Evolutionary conservation across 805 yeast species (phyloP).

Genomic region (Deakozyma indianensis): DNA sequence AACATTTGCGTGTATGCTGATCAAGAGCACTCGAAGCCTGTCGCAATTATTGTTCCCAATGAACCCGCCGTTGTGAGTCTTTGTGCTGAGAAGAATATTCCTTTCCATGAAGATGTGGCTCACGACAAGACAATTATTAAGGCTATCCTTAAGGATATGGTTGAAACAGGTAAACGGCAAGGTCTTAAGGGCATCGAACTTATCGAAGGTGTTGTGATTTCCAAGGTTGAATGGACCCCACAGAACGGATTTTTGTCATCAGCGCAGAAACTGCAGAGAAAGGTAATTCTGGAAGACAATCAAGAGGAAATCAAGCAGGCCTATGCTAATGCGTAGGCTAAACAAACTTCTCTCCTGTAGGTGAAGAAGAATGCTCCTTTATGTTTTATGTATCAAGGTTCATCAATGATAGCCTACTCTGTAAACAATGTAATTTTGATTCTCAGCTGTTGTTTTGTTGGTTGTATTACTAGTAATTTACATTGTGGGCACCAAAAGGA

Average conservation of each 20-base stretch:
- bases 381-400: too few relatives aligned
- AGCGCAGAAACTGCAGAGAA: conserved; percentile 93
- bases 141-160: conserved; percentile 42
- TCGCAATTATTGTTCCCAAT: conserved; percentile 80
- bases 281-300: conserved; percentile 63
- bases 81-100: conserved; percentile 41
- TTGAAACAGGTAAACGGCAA: conserved; percentile 64
- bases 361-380: too few relatives aligned
- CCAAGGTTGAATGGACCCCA: conserved; percentile 95
- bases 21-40: conserved; percentile 71
- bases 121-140: conserved; percentile 40
- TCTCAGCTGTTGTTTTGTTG: too few relatives aligned
- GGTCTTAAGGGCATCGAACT: conserved; percentile 82
- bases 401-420: too few relatives aligned
- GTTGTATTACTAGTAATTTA: too few relatives aligned
- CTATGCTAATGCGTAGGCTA: conserved; percentile 22
- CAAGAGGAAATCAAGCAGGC: conserved; percentile 53
- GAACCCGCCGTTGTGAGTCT: conserved; percentile 48
- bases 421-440: too few relatives aligned
- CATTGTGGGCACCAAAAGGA: too few relatives aligned
- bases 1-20: conserved; percentile 94
- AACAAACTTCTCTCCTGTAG: too few relatives aligned
- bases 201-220: conserved; percentile 59
- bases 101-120: conserved; percentile 37
- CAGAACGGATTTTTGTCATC: conserved; percentile 86